These are phyloP conservation scores for Ceratonia siliqua DNA, from an alignment of 306 rosid genomes.

Conservation along the genomic window DNA sequence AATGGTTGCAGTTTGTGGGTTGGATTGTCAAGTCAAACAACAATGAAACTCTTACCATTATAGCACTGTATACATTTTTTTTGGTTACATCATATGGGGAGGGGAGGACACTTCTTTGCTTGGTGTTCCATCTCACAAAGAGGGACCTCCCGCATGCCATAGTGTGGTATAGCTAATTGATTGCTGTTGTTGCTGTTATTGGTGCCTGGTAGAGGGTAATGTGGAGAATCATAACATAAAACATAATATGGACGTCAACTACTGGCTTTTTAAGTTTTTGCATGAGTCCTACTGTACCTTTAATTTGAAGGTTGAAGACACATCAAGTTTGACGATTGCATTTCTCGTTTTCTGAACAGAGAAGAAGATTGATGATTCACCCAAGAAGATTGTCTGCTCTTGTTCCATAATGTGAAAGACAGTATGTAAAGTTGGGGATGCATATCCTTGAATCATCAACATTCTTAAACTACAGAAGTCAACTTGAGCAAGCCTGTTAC, in stretches of 20 bases:
- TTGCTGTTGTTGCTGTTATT: neutral
- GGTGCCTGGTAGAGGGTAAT: neutral
- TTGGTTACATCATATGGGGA: neutral
- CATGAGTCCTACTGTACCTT: neutral
- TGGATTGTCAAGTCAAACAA: neutral
- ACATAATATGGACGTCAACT: neutral
- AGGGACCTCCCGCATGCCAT: neutral
- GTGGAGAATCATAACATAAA: neutral
- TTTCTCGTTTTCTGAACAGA: constrained; percentile 42
- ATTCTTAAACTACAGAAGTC: constrained; percentile 28
- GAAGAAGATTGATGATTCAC: constrained; percentile 61
- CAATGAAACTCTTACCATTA: neutral
- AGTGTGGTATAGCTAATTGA: neutral
- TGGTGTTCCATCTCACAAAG: neutral
- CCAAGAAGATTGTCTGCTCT: constrained; percentile 59
- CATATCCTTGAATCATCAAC: constrained; percentile 10
- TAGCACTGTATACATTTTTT: neutral
- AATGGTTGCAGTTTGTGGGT: neutral
- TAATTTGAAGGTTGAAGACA: constrained; percentile 4
- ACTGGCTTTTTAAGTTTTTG: neutral
- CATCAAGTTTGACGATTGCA: neutral
- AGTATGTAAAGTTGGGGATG: constrained; percentile 1
- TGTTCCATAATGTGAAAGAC: constrained; percentile 64
- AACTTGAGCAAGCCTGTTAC: constrained; percentile 19
- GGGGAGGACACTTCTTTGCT: neutral